Evolutionary conservation across 331 rosid species (phyloP).

Genomic region (Rhamnella rubrinervis): DNA sequence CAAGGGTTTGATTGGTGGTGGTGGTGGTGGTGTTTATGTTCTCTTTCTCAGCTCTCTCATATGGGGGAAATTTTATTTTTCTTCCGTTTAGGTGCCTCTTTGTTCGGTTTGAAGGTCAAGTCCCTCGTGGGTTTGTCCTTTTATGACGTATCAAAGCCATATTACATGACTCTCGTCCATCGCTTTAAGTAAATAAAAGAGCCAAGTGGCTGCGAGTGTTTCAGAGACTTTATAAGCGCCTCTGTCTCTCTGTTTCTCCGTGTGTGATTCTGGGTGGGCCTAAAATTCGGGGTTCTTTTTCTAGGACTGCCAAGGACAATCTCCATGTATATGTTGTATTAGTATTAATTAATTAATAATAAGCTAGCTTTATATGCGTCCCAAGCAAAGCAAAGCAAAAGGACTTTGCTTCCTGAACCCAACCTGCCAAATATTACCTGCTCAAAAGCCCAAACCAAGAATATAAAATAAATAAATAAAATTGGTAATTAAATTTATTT

Average conservation of each 20-base stretch:
- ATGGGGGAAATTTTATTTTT: too few species aligned
- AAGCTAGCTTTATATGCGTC: conserved; percentile 16
- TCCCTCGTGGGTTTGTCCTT: conserved; percentile 47
- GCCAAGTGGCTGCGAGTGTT: conserved; percentile 12
- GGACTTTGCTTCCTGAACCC: conserved; percentile 12
- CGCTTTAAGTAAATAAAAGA: conserved; percentile 38
- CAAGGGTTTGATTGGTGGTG: conserved; percentile 7
- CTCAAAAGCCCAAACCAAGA: neutral
- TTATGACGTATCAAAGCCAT: conserved; percentile 25
- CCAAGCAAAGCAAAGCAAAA: conserved; percentile 20
- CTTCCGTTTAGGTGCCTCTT: neutral
- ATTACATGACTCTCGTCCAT: neutral
- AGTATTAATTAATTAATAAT: neutral
- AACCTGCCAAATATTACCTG: conserved; percentile 12
- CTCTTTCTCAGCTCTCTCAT: too few species aligned
- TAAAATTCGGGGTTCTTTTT: conserved; percentile 33
- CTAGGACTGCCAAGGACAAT: conserved; percentile 16
- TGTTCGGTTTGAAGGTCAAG: conserved; percentile 23
- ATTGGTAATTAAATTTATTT: too few species aligned
- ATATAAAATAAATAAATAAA: neutral
- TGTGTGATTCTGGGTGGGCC: conserved; percentile 11
- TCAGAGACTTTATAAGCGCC: neutral
- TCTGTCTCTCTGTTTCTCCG: neutral
- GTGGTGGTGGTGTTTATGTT: too few species aligned
- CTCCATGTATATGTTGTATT: neutral